Conservation (phyloP, 192 early-diverging fungal species). For the Allomyces javanicus region DNA sequence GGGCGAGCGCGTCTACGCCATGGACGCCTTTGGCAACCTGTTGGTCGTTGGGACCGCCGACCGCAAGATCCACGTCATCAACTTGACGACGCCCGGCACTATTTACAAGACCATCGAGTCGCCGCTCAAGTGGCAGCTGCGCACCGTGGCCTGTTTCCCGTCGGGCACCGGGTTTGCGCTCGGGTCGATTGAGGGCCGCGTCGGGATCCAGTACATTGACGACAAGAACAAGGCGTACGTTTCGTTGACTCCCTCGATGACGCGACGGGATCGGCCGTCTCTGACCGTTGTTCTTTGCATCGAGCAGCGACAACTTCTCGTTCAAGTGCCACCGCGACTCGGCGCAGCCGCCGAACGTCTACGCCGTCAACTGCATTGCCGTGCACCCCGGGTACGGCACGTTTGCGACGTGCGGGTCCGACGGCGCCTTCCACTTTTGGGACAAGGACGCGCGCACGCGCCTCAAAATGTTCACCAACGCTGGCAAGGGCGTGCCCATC, state of each 20-base stretch:
- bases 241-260: neutral
- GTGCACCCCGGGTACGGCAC: conserved; percentile 76
- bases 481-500: conserved; percentile 35
- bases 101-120: conserved; percentile 45
- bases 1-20: conserved; percentile 74
- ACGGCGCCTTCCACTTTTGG: conserved; percentile 81
- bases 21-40: conserved; percentile 62
- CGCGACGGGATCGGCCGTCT: neutral
- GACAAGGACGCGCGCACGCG: conserved; percentile 81
- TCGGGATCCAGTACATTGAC: conserved; percentile 80
- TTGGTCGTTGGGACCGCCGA: conserved; percentile 89
- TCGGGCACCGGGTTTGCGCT: conserved; percentile 64
- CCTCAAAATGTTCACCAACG: conserved; percentile 49
- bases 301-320: conserved; percentile 50
- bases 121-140: conserved; percentile 69
- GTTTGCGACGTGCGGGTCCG: conserved; percentile 67
- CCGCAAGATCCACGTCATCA: conserved; percentile 56
- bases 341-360: conserved; percentile 33
- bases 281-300: neutral
- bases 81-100: conserved; percentile 52
- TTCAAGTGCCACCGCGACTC: conserved; percentile 82
- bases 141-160: conserved; percentile 60
- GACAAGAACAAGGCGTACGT: conserved; percentile 36
- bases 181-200: conserved; percentile 84
- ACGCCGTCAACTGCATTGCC: conserved; percentile 27